Evolutionary conservation across 108 stramenopile species (phyloP).

Genomic region (Cyclostephanos tholiformis): DNA sequence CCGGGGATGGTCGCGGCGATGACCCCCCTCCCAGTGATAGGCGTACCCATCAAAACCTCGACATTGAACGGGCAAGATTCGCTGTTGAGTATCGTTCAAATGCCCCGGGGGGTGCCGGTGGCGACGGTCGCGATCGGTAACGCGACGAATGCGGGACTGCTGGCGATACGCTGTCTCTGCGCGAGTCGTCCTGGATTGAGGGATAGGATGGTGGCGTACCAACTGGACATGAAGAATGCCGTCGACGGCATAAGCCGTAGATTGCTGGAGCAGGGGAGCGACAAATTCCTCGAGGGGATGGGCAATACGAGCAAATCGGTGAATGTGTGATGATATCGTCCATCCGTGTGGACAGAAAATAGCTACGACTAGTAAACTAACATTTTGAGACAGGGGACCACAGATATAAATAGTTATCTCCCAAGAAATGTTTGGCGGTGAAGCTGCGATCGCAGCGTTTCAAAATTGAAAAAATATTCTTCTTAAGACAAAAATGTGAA

Average conservation of each 20-base stretch:
- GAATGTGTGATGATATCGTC: slow-evolving; percentile 61
- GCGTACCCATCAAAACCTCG: slow-evolving; percentile 98
- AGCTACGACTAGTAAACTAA: neutral
- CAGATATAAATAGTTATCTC: too few relatives aligned
- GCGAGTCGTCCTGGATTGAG: slow-evolving; percentile 73
- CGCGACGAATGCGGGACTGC: slow-evolving; percentile 95
- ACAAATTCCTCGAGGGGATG: slow-evolving; percentile 84
- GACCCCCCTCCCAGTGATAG: slow-evolving; percentile 97
- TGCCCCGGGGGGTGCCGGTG: slow-evolving; percentile 98
- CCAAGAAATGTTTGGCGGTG: too few relatives aligned
- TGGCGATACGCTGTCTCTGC: slow-evolving; percentile 94
- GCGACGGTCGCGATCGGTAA: slow-evolving; percentile 99
- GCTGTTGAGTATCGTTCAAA: slow-evolving; percentile 97
- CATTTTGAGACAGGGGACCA: neutral
- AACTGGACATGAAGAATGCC: slow-evolving; percentile 74
- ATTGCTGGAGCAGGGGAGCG: slow-evolving; percentile 70
- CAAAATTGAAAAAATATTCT: too few relatives aligned
- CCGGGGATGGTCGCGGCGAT: slow-evolving; percentile 98
- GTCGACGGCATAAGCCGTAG: slow-evolving; percentile 71
- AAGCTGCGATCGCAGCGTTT: too few relatives aligned
- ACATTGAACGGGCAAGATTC: slow-evolving; percentile 97
- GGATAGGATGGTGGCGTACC: slow-evolving; percentile 82
- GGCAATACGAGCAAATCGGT: slow-evolving; percentile 80
- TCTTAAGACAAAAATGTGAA: too few relatives aligned
- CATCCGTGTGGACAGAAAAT: neutral